Conservation (phyloP, 306 rosid genomes). For the Oxytropis ochrocephala region DNA sequence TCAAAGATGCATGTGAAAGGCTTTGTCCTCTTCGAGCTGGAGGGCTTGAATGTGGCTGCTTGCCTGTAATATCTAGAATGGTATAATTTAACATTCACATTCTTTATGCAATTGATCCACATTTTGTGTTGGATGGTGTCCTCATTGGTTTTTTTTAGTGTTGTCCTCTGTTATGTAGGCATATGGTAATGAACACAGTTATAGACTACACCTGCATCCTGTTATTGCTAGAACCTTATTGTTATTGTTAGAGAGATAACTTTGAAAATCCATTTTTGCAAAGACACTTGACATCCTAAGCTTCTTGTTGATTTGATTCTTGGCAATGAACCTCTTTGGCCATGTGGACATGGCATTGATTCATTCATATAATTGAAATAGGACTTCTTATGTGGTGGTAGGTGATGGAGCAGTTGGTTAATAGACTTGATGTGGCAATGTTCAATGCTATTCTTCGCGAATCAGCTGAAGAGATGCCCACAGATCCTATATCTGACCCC, state of each 20-base stretch:
- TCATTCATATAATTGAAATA: neutral
- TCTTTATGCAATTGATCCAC: neutral
- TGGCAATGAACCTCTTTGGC: neutral
- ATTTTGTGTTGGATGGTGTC: neutral
- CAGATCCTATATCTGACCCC: slow-evolving; percentile 91
- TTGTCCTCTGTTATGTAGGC: neutral
- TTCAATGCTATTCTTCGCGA: slow-evolving; percentile 92
- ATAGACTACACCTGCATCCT: neutral
- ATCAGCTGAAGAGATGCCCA: slow-evolving; percentile 87
- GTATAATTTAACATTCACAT: slow-evolving; percentile 37
- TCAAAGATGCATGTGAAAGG: slow-evolving; percentile 81
- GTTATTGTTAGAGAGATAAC: neutral
- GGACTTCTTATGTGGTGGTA: slow-evolving; percentile 26
- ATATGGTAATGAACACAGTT: neutral
- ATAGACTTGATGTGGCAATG: slow-evolving; percentile 89
- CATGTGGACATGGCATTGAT: neutral
- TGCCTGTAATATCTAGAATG: slow-evolving; percentile 66
- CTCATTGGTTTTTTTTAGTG: neutral
- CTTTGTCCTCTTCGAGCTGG: slow-evolving; percentile 83
- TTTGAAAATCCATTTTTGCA: neutral
- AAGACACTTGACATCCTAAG: neutral
- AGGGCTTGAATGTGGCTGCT: slow-evolving; percentile 81
- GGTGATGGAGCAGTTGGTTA: slow-evolving; percentile 80
- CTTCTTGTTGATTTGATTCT: slow-evolving; percentile 9
- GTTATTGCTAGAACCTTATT: neutral